Base-by-base conservation (phyloP, 2,329 filamentous ascomycete genomes). In the Penicillium palitans region DNA sequence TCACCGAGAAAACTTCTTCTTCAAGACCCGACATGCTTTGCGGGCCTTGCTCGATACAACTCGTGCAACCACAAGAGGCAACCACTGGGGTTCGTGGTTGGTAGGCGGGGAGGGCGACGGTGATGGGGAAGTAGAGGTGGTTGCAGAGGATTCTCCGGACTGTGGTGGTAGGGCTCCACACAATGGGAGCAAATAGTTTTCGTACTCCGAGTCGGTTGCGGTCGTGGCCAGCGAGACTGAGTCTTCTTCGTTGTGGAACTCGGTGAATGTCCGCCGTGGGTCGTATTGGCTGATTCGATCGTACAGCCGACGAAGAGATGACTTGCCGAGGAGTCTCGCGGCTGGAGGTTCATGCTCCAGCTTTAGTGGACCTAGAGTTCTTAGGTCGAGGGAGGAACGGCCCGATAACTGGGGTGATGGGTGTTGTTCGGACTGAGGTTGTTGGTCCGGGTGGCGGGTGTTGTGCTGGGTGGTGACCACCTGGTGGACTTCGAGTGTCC, bases 331-430 rank as follows among this genome's bases (percentile, higher is more conserved):
- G 15, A 52, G 37, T 27, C 35, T 49, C 2, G 59, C 44, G 24
- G 33, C 52, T 24, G 62, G 61, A 33, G 57, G 51, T 25, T 56
- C 15, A 1, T 52, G 52, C 45, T 66, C 62, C 19, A 63, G 55
- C 2, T 54, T 42, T 1, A 59, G 12, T 9, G 56, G 45, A 24
- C 25, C 15, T 2, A 51, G n/a, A 19, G n/a, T 8, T 54, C 29
- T n/a, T 35, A 27, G 24, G 6, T 47, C 24, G 17, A 37, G 31
- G 12, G 41, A 46, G 29, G 40, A 25, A 5, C 19, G 9, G 17
- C 6, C 12, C 6, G 17, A 25, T 15, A 24, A 27, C 5, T 2
- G 29, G 4, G 29, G 12, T 10, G 31, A 47, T 53, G 6, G 12
- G 17, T 33, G n/a, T 35, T 47, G 17, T 47, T 21, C 40, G 7